Evolutionary conservation across 2,329 filamentous ascomycete genomes (phyloP), one percentile per base, ranked within the genome.

Genomic region (Neurospora crassa): DNA sequence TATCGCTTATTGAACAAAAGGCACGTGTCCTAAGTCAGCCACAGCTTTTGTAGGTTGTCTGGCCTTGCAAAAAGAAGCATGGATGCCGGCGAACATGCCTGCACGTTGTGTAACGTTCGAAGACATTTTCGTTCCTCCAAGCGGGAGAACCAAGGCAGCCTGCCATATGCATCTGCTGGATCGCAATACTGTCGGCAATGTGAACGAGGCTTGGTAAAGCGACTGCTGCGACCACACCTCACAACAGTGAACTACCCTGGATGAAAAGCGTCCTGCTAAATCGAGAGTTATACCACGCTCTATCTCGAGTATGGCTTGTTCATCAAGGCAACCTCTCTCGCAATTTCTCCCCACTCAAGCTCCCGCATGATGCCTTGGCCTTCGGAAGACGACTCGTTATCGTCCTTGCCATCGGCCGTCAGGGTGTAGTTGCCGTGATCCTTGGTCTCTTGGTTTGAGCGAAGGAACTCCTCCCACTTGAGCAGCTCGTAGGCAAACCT

Each of bases 401-500:
- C 84, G 77, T 79, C 84, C 80, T 80, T 84, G 79, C 81, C 86
- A 80, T 82, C 67, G 20, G 67, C 43, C 16, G 10, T 14, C 63
- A 20, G 41, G 1, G 14, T 29, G 29, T 29, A 34, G 1, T 40
- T 67, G n/a, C 14, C 40, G n/a, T 18, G 41, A 18, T 29, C 16
- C 16, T 40, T 40, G 5, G 29, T 40, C 4, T 67, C 59, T 85
- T 80, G 53, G 16, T 76, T 80, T 67, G 78, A 77, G 77, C 87
- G 88, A 73, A 94, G 88, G 41, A 87, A 81, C 80, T 97, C 95
- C 81, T 99, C 96, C 93, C 95, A 98, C 80, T 96, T 96, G 69
- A 99, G 85, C 40, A 99, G 87, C 82, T 99, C 96, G 78, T 98
- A 97, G 75, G 92, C 92, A 82, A 99, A 99, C 72, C 93, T 88